Percentiles rank a stretch among this genome's conserved stretches.
Conservation (phyloP, 2,329 filamentous ascomycete species). For the Paecilomyces dactylethromorphus region DNA sequence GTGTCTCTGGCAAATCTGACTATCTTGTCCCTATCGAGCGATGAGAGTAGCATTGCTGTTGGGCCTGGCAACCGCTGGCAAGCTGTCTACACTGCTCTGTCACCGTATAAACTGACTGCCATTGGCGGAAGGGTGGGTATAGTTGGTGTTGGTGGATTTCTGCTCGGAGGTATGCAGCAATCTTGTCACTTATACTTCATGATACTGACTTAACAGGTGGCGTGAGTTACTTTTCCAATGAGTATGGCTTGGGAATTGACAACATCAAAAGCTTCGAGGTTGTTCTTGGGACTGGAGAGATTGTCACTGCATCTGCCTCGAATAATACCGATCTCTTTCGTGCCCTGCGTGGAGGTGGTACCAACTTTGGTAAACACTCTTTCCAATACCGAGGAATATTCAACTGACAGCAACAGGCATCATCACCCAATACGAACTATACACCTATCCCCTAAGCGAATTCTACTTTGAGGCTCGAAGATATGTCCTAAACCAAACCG, state of each 20-base stretch:
- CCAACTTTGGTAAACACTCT: slow-evolving; percentile 28
- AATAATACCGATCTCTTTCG: slow-evolving; percentile 32
- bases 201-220: slow-evolving; percentile 16
- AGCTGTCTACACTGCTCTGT: slow-evolving; percentile 25
- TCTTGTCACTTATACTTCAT: slow-evolving; percentile 7
- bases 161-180: slow-evolving; percentile 15
- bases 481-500: too few species aligned
- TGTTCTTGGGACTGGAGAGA: slow-evolving; percentile 12
- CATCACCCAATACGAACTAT: too few species aligned
- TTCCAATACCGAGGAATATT: too few species aligned
- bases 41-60: slow-evolving; percentile 21
- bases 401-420: too few species aligned
- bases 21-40: slow-evolving; percentile 21
- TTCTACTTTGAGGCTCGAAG: too few species aligned
- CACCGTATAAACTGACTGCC: slow-evolving; percentile 23
- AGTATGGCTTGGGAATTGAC: slow-evolving; percentile 30
- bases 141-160: slow-evolving; percentile 21
- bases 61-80: slow-evolving; percentile 30
- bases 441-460: too few species aligned
- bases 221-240: slow-evolving; percentile 25
- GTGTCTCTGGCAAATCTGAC: slow-evolving; percentile 28
- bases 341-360: slow-evolving; percentile 35
- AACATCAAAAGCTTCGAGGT: slow-evolving; percentile 29
- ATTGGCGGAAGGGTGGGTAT: slow-evolving; percentile 25
- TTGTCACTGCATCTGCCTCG: slow-evolving; percentile 22